Evolutionary conservation across 371 early-diverging fungal genomes (phyloP).

Genomic region (Rhizomucor miehei): DNA sequence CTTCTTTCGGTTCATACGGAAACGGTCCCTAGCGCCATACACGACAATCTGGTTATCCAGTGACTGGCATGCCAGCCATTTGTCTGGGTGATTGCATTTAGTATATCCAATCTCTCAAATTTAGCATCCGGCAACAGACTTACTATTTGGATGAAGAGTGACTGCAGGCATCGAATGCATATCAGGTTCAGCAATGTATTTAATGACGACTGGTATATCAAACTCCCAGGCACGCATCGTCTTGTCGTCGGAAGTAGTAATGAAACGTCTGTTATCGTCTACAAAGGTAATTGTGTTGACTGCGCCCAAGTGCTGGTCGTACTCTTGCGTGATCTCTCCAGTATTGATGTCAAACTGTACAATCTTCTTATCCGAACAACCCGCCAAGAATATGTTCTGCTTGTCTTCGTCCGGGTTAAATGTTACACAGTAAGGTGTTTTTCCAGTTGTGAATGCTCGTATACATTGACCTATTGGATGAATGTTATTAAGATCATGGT

Average conservation of each 20-base stretch:
- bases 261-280: conserved; percentile 90
- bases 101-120: neutral
- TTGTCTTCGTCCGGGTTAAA: conserved; percentile 90
- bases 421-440: conserved; percentile 84
- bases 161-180: conserved; percentile 97
- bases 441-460: conserved; percentile 71
- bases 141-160: conserved; percentile 83
- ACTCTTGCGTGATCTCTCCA: conserved; percentile 88
- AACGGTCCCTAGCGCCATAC: conserved; percentile 83
- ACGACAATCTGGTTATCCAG: conserved; percentile 93
- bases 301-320: conserved; percentile 95
- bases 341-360: conserved; percentile 82
- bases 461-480: conserved; percentile 75
- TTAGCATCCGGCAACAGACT: conserved; percentile 22
- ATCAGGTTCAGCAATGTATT: conserved; percentile 93
- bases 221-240: conserved; percentile 96
- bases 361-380: conserved; percentile 92
- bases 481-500: too few species aligned
- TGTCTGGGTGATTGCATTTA: conserved; percentile 49
- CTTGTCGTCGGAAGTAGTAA: conserved; percentile 96
- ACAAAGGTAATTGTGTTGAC: conserved; percentile 96
- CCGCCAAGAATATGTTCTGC: conserved; percentile 84
- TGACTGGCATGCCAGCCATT: conserved; percentile 93
- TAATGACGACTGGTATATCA: conserved; percentile 96
- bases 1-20: conserved; percentile 89